Conservation (phyloP, 495 filamentous ascomycete species). For the Annulohypoxylon stygium region DNA sequence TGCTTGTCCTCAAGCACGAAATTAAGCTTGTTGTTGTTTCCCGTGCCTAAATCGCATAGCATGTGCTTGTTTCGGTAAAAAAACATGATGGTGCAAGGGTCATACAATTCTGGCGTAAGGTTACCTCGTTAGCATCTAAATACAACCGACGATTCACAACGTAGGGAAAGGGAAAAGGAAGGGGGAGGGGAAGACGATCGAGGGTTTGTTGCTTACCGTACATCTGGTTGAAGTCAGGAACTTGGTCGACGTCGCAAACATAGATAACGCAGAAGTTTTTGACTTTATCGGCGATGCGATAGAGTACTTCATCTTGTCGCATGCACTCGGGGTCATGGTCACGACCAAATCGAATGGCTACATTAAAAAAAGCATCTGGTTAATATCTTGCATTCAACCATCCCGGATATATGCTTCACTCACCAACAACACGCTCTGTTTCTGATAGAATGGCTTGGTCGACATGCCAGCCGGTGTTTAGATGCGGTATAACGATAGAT, state of each 20-base stretch:
- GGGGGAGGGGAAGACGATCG: not conserved
- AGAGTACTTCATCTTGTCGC: constrained; percentile 94
- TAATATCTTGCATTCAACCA: constrained; percentile 1
- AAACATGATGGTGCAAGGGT: constrained; percentile 82
- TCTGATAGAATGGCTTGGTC: constrained; percentile 94
- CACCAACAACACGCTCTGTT: constrained; percentile 90
- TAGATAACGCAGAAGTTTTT: constrained; percentile 96
- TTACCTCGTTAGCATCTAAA: constrained; percentile 11
- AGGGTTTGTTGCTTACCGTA: constrained; percentile 51
- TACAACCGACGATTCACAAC: not conserved
- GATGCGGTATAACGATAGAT: constrained; percentile 92
- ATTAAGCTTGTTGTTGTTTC: constrained; percentile 95
- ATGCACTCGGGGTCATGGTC: constrained; percentile 70
- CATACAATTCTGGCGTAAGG: constrained; percentile 70
- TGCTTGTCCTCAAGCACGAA: constrained; percentile 99
- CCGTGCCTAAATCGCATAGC: constrained; percentile 98
- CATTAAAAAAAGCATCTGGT: not conserved
- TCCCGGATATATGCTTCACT: constrained; percentile 8
- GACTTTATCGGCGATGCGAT: constrained; percentile 86
- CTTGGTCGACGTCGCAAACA: constrained; percentile 91
- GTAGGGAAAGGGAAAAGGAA: not conserved
- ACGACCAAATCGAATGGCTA: constrained; percentile 86
- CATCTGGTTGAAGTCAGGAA: constrained; percentile 98
- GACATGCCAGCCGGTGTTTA: constrained; percentile 94
- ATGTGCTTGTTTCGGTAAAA: constrained; percentile 99